These are phyloP conservation scores for Chimonanthus salicifolius DNA, from an alignment of 164 flowering plant genomes.

Conservation along the genomic window DNA sequence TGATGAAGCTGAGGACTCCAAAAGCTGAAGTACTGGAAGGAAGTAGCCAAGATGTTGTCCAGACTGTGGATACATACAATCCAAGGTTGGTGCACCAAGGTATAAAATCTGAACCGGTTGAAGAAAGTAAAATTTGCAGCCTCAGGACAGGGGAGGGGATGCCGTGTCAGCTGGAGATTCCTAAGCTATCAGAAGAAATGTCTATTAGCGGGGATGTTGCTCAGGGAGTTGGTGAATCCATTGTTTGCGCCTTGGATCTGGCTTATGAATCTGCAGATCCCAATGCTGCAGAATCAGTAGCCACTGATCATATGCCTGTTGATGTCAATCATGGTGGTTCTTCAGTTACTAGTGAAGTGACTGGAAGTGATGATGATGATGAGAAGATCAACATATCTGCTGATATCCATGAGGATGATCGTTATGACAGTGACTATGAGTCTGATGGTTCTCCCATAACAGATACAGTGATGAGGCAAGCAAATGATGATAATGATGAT, in stretches of 20 bases:
- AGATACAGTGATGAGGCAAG: constrained; percentile 10
- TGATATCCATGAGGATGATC: constrained; percentile 32
- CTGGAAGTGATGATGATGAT: constrained; percentile 33
- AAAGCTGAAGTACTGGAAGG: constrained; percentile 28
- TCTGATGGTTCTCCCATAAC: constrained; percentile 31
- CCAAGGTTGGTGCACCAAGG: constrained; percentile 13
- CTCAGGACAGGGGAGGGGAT: constrained; percentile 13
- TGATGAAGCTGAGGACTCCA: constrained; percentile 12
- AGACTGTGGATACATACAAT: neutral
- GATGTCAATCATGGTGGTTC: constrained; percentile 12
- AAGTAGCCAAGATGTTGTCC: constrained; percentile 2
- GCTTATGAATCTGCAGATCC: constrained; percentile 11
- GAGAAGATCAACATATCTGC: constrained; percentile 31
- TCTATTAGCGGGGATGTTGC: constrained; percentile 7
- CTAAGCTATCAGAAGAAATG: neutral
- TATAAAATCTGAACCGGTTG: constrained; percentile 37
- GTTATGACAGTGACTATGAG: constrained; percentile 33
- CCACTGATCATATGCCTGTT: constrained; percentile 6
- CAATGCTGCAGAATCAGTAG: constrained; percentile 12
- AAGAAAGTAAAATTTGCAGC: constrained; percentile 8
- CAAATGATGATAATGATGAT: constrained; percentile 30
- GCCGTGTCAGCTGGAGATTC: constrained; percentile 6
- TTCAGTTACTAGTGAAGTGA: constrained; percentile 15
- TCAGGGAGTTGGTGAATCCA: constrained; percentile 14
- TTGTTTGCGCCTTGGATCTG: constrained; percentile 8